phyloP scores from a whole-genome alignment of 106 monocot genomes.

The Dendrobium nobile region DNA sequence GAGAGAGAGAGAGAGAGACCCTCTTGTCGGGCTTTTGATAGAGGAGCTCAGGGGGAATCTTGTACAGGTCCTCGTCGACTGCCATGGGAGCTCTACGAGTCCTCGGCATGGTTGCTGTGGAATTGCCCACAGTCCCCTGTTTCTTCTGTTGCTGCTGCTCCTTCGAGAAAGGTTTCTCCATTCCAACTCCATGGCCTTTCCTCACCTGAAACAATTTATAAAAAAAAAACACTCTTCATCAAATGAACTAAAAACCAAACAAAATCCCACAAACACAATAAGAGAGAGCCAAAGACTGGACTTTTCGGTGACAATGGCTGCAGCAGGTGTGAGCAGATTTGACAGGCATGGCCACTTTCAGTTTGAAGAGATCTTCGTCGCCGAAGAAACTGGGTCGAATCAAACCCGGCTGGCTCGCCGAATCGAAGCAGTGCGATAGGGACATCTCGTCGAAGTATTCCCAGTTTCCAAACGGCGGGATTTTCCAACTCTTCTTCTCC shows the following conservation, averaged over 20 bases:
- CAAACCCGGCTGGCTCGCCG: conserved; percentile 25
- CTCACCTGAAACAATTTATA: not conserved
- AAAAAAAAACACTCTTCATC: not conserved
- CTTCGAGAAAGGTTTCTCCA: not conserved
- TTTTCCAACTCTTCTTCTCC: conserved; percentile 16
- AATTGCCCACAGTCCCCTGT: not conserved
- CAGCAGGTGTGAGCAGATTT: not conserved
- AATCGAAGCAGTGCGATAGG: conserved; percentile 30
- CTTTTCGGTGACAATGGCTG: not conserved
- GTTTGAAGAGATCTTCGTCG: conserved; percentile 14
- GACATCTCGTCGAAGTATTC: conserved; percentile 26
- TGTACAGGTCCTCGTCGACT: conserved; percentile 10
- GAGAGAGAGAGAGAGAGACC: not conserved
- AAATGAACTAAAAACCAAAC: not conserved
- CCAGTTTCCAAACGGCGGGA: conserved; percentile 8
- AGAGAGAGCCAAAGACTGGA: not conserved
- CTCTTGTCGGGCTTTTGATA: conserved; percentile 8
- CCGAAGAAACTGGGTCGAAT: not conserved
- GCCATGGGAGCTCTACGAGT: not conserved
- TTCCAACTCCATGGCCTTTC: not conserved
- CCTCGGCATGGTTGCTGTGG: not conserved
- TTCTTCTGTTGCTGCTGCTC: not conserved
- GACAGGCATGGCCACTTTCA: conserved; percentile 1
- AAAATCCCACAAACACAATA: not conserved
- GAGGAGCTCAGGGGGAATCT: conserved; percentile 10